These are phyloP conservation scores for Pythium coloratum DNA, from an alignment of 352 stramenopile genomes.

Conservation along the genomic window DNA sequence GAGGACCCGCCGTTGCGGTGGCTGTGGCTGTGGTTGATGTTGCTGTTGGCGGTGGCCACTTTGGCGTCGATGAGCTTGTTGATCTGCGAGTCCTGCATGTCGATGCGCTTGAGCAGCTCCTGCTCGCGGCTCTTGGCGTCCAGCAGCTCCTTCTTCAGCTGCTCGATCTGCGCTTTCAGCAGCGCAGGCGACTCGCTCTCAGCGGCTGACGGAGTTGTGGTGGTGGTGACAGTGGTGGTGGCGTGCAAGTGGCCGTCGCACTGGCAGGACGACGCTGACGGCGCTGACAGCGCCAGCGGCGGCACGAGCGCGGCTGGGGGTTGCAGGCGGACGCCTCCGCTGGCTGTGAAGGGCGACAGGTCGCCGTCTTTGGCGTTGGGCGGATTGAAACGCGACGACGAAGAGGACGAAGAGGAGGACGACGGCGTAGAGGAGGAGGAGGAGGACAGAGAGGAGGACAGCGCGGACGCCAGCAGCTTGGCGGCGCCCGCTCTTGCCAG, in stretches of 20 bases:
- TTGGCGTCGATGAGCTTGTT: slow-evolving; percentile 24
- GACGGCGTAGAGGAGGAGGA: not conserved
- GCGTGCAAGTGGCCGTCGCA: not conserved
- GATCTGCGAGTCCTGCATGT: slow-evolving; percentile 30
- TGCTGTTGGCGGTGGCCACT: slow-evolving; percentile 5
- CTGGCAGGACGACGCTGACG: not conserved
- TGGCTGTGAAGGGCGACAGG: slow-evolving; percentile 12
- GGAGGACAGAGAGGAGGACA: not conserved
- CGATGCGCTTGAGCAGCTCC: slow-evolving; percentile 28
- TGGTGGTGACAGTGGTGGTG: slow-evolving; percentile 2
- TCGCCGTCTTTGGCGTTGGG: slow-evolving; percentile 27
- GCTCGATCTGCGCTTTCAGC: slow-evolving; percentile 23
- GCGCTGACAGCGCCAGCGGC: not conserved
- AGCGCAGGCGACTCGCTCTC: slow-evolving; percentile 6
- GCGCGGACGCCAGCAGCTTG: slow-evolving; percentile 13
- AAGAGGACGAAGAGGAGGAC: slow-evolving; percentile 2
- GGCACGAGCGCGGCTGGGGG: not conserved
- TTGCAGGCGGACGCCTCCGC: not conserved
- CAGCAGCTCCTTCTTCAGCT: slow-evolving; percentile 28
- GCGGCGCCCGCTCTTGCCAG: not conserved
- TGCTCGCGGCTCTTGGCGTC: slow-evolving; percentile 27
- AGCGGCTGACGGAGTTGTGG: not conserved
- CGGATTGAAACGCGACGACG: slow-evolving; percentile 26
- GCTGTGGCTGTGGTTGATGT: not conserved
- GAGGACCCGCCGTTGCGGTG: not conserved